phyloP scores from a whole-genome alignment of 2,329 filamentous ascomycete genomes.

The Acarospora socialis region DNA sequence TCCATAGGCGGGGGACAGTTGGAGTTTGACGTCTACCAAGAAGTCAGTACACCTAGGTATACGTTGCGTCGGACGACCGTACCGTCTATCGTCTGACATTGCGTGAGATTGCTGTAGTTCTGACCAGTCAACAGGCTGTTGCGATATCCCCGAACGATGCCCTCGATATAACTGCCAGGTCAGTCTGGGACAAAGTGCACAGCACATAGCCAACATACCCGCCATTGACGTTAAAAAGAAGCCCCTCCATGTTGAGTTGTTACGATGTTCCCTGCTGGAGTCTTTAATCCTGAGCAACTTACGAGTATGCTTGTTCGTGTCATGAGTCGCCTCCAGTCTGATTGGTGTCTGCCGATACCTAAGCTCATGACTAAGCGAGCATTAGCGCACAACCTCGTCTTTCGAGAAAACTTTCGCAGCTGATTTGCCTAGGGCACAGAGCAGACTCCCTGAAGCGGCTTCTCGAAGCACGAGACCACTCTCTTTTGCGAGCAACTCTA shows the following conservation, averaged over 20 bases:
- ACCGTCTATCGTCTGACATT: constrained; percentile 98
- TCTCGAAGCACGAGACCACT: no score
- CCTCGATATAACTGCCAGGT: constrained; percentile 70
- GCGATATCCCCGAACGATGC: constrained; percentile 91
- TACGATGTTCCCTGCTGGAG: not conserved
- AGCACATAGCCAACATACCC: constrained; percentile 44
- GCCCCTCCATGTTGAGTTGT: constrained; percentile 58
- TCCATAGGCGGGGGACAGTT: constrained; percentile 91
- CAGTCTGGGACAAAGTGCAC: constrained; percentile 11
- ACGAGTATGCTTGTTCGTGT: no score
- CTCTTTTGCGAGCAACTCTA: no score
- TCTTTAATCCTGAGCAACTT: not conserved
- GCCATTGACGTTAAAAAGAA: constrained; percentile 89
- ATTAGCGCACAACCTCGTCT: no score
- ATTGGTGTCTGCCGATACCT: no score
- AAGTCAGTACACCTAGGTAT: constrained; percentile 8
- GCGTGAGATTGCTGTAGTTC: constrained; percentile 90
- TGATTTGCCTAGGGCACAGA: no score
- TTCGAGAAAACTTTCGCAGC: no score
- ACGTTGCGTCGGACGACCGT: constrained; percentile 18
- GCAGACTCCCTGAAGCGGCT: no score
- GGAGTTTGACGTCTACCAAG: constrained; percentile 77
- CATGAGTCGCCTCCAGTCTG: no score
- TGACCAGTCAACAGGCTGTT: constrained; percentile 79
- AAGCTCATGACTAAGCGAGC: no score